These are phyloP conservation scores for Colletotrichum tropicale DNA, from an alignment of 2,329 filamentous ascomycete species.

Conservation along the genomic window DNA sequence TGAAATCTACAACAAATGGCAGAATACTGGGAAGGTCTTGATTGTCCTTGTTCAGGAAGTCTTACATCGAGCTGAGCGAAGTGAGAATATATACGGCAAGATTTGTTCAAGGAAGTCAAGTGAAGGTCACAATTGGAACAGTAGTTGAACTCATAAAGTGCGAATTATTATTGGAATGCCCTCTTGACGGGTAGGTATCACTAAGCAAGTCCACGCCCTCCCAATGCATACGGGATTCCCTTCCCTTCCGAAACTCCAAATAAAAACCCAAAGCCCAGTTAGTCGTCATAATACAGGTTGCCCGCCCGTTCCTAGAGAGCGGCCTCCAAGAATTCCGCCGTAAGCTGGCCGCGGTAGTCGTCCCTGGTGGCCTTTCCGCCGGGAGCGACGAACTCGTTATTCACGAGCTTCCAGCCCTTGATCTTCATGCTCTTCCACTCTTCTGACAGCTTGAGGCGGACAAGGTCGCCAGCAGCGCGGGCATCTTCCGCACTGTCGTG, in stretches of 20 bases:
- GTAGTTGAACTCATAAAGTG: neutral
- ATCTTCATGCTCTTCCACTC: constrained; percentile 72
- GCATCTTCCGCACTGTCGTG: constrained; percentile 96
- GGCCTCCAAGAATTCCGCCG: constrained; percentile 42
- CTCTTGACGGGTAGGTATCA: neutral
- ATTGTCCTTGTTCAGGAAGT: neutral
- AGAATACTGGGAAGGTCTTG: fast-evolving
- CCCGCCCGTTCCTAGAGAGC: constrained; percentile 1
- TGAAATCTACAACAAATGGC: fast-evolving
- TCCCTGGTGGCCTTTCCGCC: constrained; percentile 16
- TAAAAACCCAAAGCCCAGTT: neutral
- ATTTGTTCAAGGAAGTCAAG: neutral
- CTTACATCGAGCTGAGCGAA: fast-evolving
- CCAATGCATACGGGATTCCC: neutral
- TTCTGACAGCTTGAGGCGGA: constrained; percentile 71
- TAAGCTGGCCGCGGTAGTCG: constrained; percentile 30
- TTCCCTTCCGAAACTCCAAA: neutral
- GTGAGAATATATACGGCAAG: neutral
- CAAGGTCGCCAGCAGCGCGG: constrained; percentile 84
- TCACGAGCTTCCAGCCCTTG: constrained; percentile 69
- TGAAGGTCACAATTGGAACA: neutral
- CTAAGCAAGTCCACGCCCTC: neutral
- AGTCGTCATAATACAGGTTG: neutral
- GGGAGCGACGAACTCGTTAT: constrained; percentile 51
- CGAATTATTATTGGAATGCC: neutral